These are phyloP conservation scores for Epichloe hybrida DNA, from an alignment of 2,329 filamentous ascomycete species.

Conservation along the genomic window DNA sequence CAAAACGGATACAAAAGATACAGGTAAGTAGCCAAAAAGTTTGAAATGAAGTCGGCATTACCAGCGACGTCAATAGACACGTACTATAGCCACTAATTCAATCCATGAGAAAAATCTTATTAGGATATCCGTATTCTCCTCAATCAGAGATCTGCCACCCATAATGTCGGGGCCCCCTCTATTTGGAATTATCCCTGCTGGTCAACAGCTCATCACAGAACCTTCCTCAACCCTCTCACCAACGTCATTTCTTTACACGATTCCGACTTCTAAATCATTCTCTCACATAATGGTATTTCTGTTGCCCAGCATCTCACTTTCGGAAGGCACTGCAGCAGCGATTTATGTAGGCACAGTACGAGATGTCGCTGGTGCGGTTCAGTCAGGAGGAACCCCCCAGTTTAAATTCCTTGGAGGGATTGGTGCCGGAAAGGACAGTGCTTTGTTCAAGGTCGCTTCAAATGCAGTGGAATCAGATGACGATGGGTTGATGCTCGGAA, in stretches of 20 bases:
- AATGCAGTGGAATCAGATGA: slow-evolving; percentile 7
- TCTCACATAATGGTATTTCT: slow-evolving; percentile 83
- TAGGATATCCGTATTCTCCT: background rate
- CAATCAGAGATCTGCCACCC: background rate
- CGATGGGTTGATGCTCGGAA: slow-evolving; percentile 58
- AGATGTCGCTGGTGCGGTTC: slow-evolving; percentile 24
- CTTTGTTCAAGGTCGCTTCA: slow-evolving; percentile 65
- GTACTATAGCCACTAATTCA: background rate
- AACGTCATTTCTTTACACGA: slow-evolving; percentile 42
- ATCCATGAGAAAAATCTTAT: background rate
- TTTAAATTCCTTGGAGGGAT: slow-evolving; percentile 84
- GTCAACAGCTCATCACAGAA: slow-evolving; percentile 40
- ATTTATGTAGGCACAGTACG: slow-evolving; percentile 63
- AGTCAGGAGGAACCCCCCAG: slow-evolving; percentile 33
- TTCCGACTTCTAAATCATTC: slow-evolving; percentile 40
- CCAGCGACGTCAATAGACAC: too few relatives aligned
- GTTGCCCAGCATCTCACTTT: slow-evolving; percentile 63
- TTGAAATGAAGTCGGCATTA: too few relatives aligned
- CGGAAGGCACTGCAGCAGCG: slow-evolving; percentile 64
- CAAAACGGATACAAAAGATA: too few relatives aligned
- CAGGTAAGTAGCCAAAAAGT: too few relatives aligned
- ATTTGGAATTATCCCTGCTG: slow-evolving; percentile 48
- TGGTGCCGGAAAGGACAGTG: slow-evolving; percentile 78
- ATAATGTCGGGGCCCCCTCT: slow-evolving; percentile 32
- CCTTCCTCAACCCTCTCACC: slow-evolving; percentile 38